Conservation (phyloP, 225 moss, liverwort and hornwort species). For the Marchantia polymorpha region DNA sequence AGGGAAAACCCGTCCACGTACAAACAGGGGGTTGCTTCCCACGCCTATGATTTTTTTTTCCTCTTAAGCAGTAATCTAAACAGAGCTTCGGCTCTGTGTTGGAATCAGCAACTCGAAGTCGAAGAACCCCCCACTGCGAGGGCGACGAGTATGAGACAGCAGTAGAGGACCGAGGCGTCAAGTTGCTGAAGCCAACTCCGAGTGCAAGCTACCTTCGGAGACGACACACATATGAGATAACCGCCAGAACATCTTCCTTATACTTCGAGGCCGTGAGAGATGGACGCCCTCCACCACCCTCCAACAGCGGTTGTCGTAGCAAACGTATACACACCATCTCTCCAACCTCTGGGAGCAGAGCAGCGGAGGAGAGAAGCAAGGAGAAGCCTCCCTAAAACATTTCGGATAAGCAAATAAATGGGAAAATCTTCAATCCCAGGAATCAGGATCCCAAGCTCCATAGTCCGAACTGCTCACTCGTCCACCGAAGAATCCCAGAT, state of each 20-base stretch:
- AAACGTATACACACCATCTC: not conserved
- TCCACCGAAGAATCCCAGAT: not conserved
- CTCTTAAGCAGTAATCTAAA: not conserved
- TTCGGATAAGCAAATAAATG: not conserved
- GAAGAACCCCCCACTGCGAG: not conserved
- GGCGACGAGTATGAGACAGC: not conserved
- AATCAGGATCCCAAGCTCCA: not conserved
- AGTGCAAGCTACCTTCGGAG: slow-evolving; percentile 2
- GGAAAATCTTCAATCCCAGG: not conserved
- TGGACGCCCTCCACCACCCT: not conserved
- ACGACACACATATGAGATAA: not conserved
- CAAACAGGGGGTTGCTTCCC: not conserved
- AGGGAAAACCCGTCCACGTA: slow-evolving; percentile 6
- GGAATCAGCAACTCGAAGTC: not conserved
- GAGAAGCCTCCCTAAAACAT: not conserved
- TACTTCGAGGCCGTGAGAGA: not conserved
- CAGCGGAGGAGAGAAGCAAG: not conserved
- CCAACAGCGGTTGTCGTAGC: not conserved
- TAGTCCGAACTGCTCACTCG: not conserved
- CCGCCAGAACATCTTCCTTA: not conserved
- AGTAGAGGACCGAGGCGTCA: slow-evolving; percentile 4
- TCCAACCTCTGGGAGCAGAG: not conserved
- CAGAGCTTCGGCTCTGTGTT: not conserved
- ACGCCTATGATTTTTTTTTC: slow-evolving; percentile 8
- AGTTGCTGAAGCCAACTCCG: slow-evolving; percentile 14